Conservation (phyloP, 2,329 filamentous ascomycete species). For the Neoascochyta sp. region DNA sequence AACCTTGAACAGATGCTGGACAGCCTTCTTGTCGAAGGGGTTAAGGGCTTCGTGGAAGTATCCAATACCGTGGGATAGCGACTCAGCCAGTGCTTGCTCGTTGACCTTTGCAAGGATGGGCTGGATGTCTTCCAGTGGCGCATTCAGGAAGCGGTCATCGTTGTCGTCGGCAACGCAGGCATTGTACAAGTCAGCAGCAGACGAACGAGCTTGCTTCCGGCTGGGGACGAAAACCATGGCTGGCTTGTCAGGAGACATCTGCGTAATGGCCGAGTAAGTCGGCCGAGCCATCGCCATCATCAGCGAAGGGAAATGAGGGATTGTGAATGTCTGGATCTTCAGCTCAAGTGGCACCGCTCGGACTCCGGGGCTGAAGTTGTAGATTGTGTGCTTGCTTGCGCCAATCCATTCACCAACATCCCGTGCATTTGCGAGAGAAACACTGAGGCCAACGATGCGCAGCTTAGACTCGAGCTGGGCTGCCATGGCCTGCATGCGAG, state of each 20-base stretch:
- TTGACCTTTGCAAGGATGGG: conserved; percentile 80
- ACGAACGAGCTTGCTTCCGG: conserved; percentile 86
- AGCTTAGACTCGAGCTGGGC: conserved; percentile 80
- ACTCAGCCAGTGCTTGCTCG: conserved; percentile 82
- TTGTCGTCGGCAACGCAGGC: conserved; percentile 84
- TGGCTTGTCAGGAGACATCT: conserved; percentile 84
- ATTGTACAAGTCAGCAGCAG: conserved; percentile 81
- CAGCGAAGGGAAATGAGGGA: conserved; percentile 93
- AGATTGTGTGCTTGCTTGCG: conserved; percentile 95
- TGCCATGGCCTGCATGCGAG: conserved; percentile 93
- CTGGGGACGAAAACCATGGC: conserved; percentile 89
- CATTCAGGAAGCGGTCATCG: conserved; percentile 89
- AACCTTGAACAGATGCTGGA: conserved; percentile 84
- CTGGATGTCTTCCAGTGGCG: conserved; percentile 74
- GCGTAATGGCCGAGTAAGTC: conserved; percentile 81
- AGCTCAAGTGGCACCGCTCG: conserved; percentile 86
- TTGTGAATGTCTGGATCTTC: conserved; percentile 91
- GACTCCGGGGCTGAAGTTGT: conserved; percentile 94
- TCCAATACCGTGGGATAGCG: conserved; percentile 87
- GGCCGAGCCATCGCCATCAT: conserved; percentile 99
- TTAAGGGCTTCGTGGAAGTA: conserved; percentile 96
- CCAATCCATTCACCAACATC: conserved; percentile 98
- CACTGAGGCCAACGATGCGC: conserved; percentile 84
- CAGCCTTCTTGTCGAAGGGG: conserved; percentile 85
- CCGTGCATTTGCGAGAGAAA: conserved; percentile 86